phyloP scores from a whole-genome alignment of 164 flowering plant species.

The Berberis vulgaris region DNA sequence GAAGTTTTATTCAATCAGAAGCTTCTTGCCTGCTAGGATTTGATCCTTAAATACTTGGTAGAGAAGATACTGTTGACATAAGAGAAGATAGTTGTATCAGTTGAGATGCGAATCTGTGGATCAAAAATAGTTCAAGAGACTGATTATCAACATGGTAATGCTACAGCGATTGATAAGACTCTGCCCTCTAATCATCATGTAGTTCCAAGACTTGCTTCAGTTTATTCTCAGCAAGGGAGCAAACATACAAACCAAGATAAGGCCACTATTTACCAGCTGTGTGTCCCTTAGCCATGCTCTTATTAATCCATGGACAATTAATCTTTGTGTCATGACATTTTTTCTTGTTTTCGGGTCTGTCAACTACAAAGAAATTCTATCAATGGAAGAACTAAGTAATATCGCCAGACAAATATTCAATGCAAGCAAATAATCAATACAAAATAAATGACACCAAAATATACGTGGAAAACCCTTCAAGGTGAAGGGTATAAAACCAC shows the following conservation, averaged over 20 bases:
- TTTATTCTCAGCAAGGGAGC: neutral
- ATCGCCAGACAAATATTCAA: no score
- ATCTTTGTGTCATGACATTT: neutral
- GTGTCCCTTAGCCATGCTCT: neutral
- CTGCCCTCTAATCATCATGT: neutral
- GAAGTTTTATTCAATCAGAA: no score
- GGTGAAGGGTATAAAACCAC: no score
- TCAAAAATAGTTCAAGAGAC: slow-evolving; percentile 40
- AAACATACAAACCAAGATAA: slow-evolving; percentile 1
- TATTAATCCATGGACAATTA: no score
- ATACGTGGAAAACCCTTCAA: no score
- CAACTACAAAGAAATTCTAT: no score
- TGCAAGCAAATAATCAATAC: no score
- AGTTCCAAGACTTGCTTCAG: slow-evolving; percentile 1
- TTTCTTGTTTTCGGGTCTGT: neutral
- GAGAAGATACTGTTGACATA: no score
- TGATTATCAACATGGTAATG: slow-evolving; percentile 27
- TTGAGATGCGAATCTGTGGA: slow-evolving; percentile 58
- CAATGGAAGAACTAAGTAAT: no score
- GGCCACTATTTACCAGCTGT: slow-evolving; percentile 46
- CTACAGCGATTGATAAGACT: slow-evolving; percentile 17
- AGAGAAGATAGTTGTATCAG: neutral
- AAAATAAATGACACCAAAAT: no score
- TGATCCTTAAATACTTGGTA: neutral
- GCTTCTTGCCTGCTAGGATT: no score